Evolutionary conservation across 495 filamentous ascomycete genomes (phyloP).

Genomic region (Hyphodiscus hymeniophilus): DNA sequence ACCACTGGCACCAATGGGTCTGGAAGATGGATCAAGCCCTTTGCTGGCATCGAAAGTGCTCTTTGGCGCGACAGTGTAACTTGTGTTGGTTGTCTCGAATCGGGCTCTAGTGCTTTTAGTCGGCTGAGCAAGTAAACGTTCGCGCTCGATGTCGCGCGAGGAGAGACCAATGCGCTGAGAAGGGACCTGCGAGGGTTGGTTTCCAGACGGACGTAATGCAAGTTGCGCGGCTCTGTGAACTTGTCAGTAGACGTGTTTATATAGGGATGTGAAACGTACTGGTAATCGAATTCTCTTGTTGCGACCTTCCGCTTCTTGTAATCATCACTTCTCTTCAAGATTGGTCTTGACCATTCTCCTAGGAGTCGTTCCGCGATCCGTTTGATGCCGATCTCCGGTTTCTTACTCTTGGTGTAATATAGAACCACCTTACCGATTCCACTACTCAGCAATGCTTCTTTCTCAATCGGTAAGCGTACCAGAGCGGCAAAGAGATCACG

Average conservation of each 20-base stretch:
- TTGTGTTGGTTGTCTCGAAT: slow-evolving; percentile 59
- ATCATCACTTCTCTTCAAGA: slow-evolving; percentile 85
- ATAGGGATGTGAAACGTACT: slow-evolving; percentile 29
- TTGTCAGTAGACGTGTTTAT: slow-evolving; percentile 26
- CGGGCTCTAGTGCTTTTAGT: slow-evolving; percentile 63
- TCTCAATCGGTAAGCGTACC: slow-evolving; percentile 73
- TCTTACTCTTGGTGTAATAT: slow-evolving; percentile 93
- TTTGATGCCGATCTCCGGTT: slow-evolving; percentile 79
- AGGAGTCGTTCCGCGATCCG: slow-evolving; percentile 83
- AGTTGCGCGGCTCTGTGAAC: slow-evolving; percentile 12
- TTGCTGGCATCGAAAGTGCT: slow-evolving; percentile 41
- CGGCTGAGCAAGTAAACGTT: slow-evolving; percentile 61
- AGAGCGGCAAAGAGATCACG: slow-evolving; percentile 83
- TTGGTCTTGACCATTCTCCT: slow-evolving; percentile 94
- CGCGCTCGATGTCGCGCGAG: slow-evolving; percentile 50
- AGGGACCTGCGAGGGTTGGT: slow-evolving; percentile 29
- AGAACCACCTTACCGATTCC: slow-evolving; percentile 93
- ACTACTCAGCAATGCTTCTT: slow-evolving; percentile 79
- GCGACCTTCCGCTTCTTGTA: slow-evolving; percentile 72
- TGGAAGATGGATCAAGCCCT: slow-evolving; percentile 29
- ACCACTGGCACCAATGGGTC: slow-evolving; percentile 63
- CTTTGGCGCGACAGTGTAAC: slow-evolving; percentile 72
- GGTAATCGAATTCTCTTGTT: slow-evolving; percentile 43
- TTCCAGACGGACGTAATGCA: slow-evolving; percentile 19
- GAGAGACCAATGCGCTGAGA: slow-evolving; percentile 38